Evolutionary conservation across 1,284 basidiomycete genomes (phyloP).

Genomic region (Psilocybe mexicana): DNA sequence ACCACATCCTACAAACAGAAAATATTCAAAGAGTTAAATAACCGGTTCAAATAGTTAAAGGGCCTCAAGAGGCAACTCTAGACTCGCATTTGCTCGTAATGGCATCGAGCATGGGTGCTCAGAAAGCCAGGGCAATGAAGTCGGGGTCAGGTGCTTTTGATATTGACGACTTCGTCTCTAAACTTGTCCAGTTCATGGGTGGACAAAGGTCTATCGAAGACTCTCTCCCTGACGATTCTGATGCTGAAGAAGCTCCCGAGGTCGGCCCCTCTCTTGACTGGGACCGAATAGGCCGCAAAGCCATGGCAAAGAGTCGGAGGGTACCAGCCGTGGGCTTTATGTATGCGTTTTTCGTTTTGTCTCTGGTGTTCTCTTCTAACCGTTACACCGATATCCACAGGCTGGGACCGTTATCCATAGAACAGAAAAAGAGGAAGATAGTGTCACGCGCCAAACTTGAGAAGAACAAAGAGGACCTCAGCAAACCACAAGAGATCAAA

Average conservation of each 20-base stretch:
- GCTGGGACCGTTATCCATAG: slow-evolving; percentile 77
- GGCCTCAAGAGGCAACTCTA: slow-evolving; percentile 77
- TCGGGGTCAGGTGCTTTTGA: slow-evolving; percentile 82
- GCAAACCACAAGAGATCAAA: slow-evolving; percentile 70
- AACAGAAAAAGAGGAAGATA: slow-evolving; percentile 67
- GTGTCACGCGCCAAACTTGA: slow-evolving; percentile 69
- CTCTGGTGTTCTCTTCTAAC: neutral
- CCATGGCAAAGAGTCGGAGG: slow-evolving; percentile 71
- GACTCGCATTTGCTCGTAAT: slow-evolving; percentile 74
- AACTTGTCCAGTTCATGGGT: slow-evolving; percentile 72
- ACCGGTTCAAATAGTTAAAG: slow-evolving; percentile 56
- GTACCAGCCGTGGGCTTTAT: slow-evolving; percentile 80
- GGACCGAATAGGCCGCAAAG: slow-evolving; percentile 73
- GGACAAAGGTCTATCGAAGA: slow-evolving; percentile 52
- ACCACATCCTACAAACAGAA: slow-evolving; percentile 11
- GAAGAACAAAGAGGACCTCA: slow-evolving; percentile 67
- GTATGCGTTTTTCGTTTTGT: slow-evolving; percentile 41
- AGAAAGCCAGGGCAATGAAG: slow-evolving; percentile 85
- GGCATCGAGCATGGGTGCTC: slow-evolving; percentile 69
- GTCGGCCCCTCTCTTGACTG: slow-evolving; percentile 54
- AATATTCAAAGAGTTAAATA: neutral
- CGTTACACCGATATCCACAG: slow-evolving; percentile 36
- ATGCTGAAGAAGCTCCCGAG: slow-evolving; percentile 46
- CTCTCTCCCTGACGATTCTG: slow-evolving; percentile 45
- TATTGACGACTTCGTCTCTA: slow-evolving; percentile 78